phyloP scores from a whole-genome alignment of 768 basidiomycete genomes.

The Rickenella mellea region DNA sequence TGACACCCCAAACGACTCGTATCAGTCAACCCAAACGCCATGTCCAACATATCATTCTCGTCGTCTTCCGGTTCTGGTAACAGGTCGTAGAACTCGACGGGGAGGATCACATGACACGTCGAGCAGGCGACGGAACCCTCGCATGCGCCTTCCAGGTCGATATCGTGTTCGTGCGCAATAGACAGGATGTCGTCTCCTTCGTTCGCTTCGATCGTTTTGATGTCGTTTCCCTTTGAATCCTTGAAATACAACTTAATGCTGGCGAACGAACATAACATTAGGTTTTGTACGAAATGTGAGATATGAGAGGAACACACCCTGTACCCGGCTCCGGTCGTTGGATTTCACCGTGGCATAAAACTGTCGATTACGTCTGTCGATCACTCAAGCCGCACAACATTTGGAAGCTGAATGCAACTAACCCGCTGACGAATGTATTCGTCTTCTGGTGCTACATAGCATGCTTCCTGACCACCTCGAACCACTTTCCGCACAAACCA shows the following conservation, averaged over 20 bases:
- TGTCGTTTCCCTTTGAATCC: conserved; percentile 72
- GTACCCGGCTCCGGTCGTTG: conserved; percentile 62
- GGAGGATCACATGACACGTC: conserved; percentile 90
- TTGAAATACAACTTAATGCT: conserved; percentile 89
- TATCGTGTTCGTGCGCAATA: conserved; percentile 89
- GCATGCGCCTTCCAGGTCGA: conserved; percentile 98
- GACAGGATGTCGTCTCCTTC: conserved; percentile 90
- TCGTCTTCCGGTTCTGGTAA: conserved; percentile 94
- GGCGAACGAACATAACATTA: conserved; percentile 3
- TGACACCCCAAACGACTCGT: conserved; percentile 81
- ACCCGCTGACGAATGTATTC: conserved; percentile 5
- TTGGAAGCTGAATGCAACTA: background rate
- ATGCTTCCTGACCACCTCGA: too few species aligned
- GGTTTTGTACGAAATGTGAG: background rate
- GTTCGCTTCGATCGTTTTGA: conserved; percentile 85
- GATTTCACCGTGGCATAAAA: conserved; percentile 41
- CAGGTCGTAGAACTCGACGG: conserved; percentile 71
- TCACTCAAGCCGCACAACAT: background rate
- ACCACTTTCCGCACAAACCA: too few species aligned
- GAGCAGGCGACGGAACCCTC: conserved; percentile 96
- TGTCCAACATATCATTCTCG: conserved; percentile 97
- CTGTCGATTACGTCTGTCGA: conserved; percentile 8
- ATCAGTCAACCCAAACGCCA: conserved; percentile 94
- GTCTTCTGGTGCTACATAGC: too few species aligned
- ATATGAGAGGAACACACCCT: conserved; percentile 8